Percentiles rank a stretch among this genome's conserved stretches.
Evolutionary conservation across 306 rosid species (phyloP).

Genomic region (Canavalia ensiformis): DNA sequence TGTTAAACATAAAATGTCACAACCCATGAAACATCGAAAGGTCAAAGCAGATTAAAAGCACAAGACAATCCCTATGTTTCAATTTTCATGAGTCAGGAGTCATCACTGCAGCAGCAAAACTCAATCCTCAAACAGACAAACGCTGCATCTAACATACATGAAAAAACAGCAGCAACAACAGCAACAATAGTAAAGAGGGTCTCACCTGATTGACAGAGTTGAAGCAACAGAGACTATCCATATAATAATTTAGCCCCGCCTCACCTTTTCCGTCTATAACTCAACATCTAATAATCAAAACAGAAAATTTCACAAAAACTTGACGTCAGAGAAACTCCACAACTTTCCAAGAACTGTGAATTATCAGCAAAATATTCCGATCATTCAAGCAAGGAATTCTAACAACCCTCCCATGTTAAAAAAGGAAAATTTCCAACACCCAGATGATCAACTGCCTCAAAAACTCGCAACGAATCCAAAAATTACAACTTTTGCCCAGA

Average conservation of each 20-base stretch:
- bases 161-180: conserved; percentile 12
- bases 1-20: conserved; percentile 34
- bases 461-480: conserved; percentile 60
- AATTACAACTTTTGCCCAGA: conserved; percentile 44
- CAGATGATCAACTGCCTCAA: conserved; percentile 46
- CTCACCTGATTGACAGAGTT: conserved; percentile 73
- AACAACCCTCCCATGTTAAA: conserved; percentile 28
- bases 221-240: conserved; percentile 90
- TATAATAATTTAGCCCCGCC: conserved; percentile 60
- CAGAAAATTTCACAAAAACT: conserved; percentile 38
- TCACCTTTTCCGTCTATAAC: conserved; percentile 56
- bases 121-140: conserved; percentile 2
- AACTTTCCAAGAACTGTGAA: conserved; percentile 43
- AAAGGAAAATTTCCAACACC: conserved; percentile 23
- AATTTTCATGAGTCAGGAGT: conserved; percentile 35
- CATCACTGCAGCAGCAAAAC: conserved; percentile 34
- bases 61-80: conserved; percentile 18
- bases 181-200: conserved; percentile 4
- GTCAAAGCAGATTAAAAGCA: background rate
- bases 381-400: conserved; percentile 49
- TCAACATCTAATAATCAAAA: conserved; percentile 63
- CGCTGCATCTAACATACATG: background rate
- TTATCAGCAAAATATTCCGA: conserved; percentile 47
- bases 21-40: background rate
- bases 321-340: conserved; percentile 40